Conservation (phyloP, 148 eudicot genomes). For the Camellia granthamiana region DNA sequence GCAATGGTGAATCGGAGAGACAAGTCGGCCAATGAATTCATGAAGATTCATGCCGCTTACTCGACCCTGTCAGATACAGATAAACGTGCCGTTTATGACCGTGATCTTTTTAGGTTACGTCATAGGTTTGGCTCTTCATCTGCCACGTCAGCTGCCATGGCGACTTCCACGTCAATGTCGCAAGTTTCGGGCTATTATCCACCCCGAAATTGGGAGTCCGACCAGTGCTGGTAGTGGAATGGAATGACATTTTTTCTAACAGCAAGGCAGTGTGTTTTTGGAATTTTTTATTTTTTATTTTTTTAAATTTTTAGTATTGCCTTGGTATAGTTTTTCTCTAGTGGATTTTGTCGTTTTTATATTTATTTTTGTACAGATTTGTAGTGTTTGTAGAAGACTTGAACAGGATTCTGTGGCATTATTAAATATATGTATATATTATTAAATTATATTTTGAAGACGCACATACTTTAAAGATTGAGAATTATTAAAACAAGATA, state of each 20-base stretch:
- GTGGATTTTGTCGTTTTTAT: too few relatives aligned
- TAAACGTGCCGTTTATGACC: slow-evolving; percentile 24
- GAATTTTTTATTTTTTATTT: background rate
- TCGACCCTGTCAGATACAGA: slow-evolving; percentile 24
- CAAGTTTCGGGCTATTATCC: background rate
- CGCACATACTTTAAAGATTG: too few relatives aligned
- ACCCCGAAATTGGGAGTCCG: slow-evolving; percentile 21
- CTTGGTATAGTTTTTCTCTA: too few relatives aligned
- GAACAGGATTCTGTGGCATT: too few relatives aligned
- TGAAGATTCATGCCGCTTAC: slow-evolving; percentile 27
- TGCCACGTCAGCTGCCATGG: background rate
- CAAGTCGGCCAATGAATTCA: slow-evolving; percentile 11
- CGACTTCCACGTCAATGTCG: background rate
- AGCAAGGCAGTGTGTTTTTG: background rate
- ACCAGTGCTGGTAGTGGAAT: slow-evolving; percentile 17
- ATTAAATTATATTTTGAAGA: too few relatives aligned
- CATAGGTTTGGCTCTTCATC: background rate
- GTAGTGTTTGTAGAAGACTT: too few relatives aligned
- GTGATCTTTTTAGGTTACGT: slow-evolving; percentile 10
- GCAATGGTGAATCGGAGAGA: background rate
- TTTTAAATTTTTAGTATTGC: background rate
- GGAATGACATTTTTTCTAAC: background rate
- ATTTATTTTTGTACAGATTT: too few relatives aligned
- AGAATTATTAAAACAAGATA: too few relatives aligned
- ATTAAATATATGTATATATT: too few relatives aligned